Evolutionary conservation across 2,329 filamentous ascomycete species (phyloP).

Genomic region (Paraphoma chrysanthemicola): DNA sequence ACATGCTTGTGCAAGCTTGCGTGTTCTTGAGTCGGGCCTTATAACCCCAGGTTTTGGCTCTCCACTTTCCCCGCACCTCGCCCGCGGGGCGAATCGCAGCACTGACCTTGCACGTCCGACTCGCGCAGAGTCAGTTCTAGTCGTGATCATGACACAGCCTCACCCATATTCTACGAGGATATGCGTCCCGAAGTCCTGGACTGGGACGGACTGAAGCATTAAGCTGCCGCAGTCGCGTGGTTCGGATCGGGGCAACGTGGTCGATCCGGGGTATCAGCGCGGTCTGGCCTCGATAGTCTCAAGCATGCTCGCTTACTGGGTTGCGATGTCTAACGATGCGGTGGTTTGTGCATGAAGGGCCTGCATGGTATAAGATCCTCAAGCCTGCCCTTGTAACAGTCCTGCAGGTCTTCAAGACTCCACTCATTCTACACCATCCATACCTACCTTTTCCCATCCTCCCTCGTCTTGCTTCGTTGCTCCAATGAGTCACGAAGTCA

Average conservation of each 20-base stretch:
- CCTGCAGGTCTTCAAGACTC: background rate
- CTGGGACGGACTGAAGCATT: constrained; percentile 1
- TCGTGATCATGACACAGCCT: background rate
- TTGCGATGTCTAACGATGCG: background rate
- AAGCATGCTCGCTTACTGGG: background rate
- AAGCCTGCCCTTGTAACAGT: background rate
- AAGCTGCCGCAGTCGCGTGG: background rate
- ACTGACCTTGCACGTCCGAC: background rate
- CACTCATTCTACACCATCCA: background rate
- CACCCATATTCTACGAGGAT: background rate
- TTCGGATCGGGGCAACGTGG: constrained; percentile 1
- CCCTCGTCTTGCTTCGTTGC: background rate
- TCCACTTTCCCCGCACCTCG: background rate
- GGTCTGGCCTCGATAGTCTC: background rate
- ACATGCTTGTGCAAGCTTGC: background rate
- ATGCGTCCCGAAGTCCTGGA: background rate
- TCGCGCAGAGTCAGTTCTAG: background rate
- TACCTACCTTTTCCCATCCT: no score
- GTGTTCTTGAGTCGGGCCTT: background rate
- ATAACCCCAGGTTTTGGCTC: background rate
- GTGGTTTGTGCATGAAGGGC: background rate
- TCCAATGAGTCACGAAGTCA: background rate
- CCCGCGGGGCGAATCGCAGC: background rate
- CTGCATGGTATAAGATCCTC: background rate
- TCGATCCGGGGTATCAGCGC: constrained; percentile 1